These are phyloP conservation scores for Violaceomyces palustris DNA, from an alignment of 1,284 basidiomycete genomes.

Conservation along the genomic window DNA sequence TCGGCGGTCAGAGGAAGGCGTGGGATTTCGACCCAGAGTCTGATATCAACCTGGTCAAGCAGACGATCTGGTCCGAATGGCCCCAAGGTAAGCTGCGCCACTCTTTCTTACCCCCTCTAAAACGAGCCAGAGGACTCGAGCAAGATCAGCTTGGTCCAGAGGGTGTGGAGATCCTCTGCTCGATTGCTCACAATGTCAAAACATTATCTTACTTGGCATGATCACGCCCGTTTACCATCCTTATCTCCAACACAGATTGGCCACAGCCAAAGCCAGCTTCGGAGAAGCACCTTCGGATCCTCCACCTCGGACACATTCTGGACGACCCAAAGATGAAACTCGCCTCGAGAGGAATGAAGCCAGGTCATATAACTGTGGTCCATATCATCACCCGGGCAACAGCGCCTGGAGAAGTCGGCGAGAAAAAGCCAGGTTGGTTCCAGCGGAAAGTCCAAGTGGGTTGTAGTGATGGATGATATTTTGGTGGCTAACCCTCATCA, in stretches of 20 bases:
- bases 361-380: constrained; percentile 16
- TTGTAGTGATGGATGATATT: no score
- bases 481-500: not conserved
- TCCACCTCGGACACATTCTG: constrained; percentile 25
- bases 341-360: constrained; percentile 15
- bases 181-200: no score
- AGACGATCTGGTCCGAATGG: constrained; percentile 16
- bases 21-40: constrained; percentile 14
- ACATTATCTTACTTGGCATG: no score
- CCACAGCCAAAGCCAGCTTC: constrained; percentile 20
- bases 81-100: no score
- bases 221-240: no score
- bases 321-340: constrained; percentile 11
- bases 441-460: no score
- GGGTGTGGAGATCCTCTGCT: no score
- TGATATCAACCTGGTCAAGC: constrained; percentile 6
- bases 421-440: constrained; percentile 9
- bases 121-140: no score
- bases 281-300: constrained; percentile 9
- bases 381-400: constrained; percentile 14
- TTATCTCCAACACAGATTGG: no score
- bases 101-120: no score
- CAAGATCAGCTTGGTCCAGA: no score
- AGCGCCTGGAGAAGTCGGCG: constrained; percentile 13
- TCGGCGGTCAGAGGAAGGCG: constrained; percentile 11